Conservation (phyloP, 2,329 filamentous ascomycete species). For the Phaeosphaeriaceae sp. region DNA sequence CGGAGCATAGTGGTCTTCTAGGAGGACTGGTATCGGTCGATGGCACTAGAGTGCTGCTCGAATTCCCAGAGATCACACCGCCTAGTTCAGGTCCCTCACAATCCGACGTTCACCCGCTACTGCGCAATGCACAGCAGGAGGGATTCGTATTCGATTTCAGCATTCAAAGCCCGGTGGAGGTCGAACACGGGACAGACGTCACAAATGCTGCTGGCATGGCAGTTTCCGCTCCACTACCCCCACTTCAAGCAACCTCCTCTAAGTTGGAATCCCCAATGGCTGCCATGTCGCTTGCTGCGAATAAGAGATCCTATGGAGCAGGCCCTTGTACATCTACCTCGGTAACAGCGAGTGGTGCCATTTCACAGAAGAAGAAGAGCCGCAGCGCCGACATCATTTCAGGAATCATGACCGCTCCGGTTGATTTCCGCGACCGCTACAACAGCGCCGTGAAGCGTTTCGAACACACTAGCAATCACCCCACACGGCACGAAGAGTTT, state of each 20-base stretch:
- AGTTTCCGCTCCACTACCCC: conserved; percentile 17
- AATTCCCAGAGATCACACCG: conserved; percentile 11
- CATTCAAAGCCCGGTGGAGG: background rate
- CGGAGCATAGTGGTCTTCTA: conserved; percentile 35
- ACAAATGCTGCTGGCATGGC: conserved; percentile 20
- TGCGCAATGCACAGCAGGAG: conserved; percentile 7
- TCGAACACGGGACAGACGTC: background rate
- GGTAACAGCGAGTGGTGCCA: background rate
- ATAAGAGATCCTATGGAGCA: conserved; percentile 4
- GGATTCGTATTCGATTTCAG: conserved; percentile 16
- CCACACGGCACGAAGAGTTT: background rate
- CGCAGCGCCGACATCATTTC: conserved; percentile 4
- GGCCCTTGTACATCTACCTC: conserved; percentile 5
- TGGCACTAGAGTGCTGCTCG: conserved; percentile 8
- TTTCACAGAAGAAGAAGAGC: conserved; percentile 5
- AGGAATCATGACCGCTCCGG: conserved; percentile 4
- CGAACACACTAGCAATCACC: conserved; percentile 5
- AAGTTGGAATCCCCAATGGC: background rate
- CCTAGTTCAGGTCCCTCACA: conserved; percentile 9
- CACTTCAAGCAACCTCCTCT: conserved; percentile 4
- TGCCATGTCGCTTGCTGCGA: conserved; percentile 2
- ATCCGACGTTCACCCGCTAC: conserved; percentile 16
- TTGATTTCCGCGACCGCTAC: conserved; percentile 21
- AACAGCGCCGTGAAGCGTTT: conserved; percentile 15
- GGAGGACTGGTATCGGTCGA: conserved; percentile 37